phyloP scores from a whole-genome alignment of 495 filamentous ascomycete genomes.

The Penicillium desertorum region DNA sequence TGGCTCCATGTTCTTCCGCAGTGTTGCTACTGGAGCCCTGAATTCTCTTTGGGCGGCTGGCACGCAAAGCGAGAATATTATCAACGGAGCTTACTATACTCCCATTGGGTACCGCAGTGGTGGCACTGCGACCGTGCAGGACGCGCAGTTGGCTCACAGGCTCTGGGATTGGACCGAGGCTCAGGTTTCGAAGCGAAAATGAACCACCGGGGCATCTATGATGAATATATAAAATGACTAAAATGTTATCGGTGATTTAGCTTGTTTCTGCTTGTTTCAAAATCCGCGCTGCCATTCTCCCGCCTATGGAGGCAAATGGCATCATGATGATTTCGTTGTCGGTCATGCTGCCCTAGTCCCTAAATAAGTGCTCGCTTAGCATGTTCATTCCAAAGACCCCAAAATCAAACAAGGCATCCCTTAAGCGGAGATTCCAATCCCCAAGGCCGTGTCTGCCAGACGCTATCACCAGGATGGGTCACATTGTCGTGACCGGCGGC shows the following conservation, averaged over 20 bases:
- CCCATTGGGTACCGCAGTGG: conserved; percentile 49
- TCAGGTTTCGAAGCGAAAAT: conserved; percentile 38
- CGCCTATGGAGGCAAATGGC: conserved; percentile 22
- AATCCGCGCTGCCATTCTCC: not conserved
- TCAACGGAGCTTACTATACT: conserved; percentile 57
- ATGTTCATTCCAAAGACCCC: not conserved
- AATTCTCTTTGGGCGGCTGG: conserved; percentile 63
- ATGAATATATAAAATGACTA: conserved; percentile 1
- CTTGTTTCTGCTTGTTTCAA: not conserved
- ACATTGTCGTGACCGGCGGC: conserved; percentile 53
- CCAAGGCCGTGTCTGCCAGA: not conserved
- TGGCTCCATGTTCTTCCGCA: conserved; percentile 29
- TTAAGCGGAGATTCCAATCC: not conserved
- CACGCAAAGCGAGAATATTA: conserved; percentile 31
- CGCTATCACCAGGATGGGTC: conserved; percentile 1
- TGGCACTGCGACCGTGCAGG: conserved; percentile 37
- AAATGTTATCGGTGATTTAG: not conserved
- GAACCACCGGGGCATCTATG: not conserved
- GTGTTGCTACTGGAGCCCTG: conserved; percentile 47
- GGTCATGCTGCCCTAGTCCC: conserved; percentile 16
- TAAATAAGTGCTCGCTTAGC: not conserved
- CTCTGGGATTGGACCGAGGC: conserved; percentile 66
- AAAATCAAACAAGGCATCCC: not conserved
- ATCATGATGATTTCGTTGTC: conserved; percentile 26
- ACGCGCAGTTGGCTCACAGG: conserved; percentile 49